Conservation (phyloP, 768 basidiomycete species). For the Crucibulum laeve region DNA sequence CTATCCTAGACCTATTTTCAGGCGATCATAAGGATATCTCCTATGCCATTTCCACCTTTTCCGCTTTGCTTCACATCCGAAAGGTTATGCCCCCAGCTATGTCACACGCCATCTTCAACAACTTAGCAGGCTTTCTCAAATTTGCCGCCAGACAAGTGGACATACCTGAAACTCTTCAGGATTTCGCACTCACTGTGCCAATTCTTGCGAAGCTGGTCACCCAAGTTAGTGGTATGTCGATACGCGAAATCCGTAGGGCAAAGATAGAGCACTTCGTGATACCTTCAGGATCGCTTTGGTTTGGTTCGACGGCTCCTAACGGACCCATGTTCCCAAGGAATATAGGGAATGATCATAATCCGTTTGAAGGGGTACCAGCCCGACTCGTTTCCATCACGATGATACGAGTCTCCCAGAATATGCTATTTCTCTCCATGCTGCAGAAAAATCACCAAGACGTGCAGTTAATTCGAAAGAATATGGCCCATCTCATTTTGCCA, state of each 20-base stretch:
- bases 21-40: slow-evolving; percentile 44
- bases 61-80: slow-evolving; percentile 55
- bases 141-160: slow-evolving; percentile 40
- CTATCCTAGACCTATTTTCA: slow-evolving; percentile 55
- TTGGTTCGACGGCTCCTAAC: slow-evolving; percentile 45
- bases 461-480: slow-evolving; percentile 59
- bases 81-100: slow-evolving; percentile 56
- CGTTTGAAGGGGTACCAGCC: slow-evolving; percentile 32
- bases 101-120: slow-evolving; percentile 66
- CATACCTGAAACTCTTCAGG: slow-evolving; percentile 36
- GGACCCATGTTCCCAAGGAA: slow-evolving; percentile 60
- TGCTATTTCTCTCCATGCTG: slow-evolving; percentile 60
- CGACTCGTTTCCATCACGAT: slow-evolving; percentile 52
- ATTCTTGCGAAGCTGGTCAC: slow-evolving; percentile 53
- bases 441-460: slow-evolving; percentile 67
- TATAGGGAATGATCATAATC: slow-evolving; percentile 27
- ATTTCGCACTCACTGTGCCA: slow-evolving; percentile 53
- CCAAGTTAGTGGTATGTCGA: slow-evolving; percentile 69
- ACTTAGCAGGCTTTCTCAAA: slow-evolving; percentile 66
- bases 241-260: slow-evolving; percentile 67
- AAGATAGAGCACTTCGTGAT: slow-evolving; percentile 68
- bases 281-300: slow-evolving; percentile 72
- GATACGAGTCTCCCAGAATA: slow-evolving; percentile 68
- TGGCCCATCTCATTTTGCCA: slow-evolving; percentile 58
- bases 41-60: slow-evolving; percentile 46